Conservation (phyloP, 2,329 filamentous ascomycete genomes). For the Colletotrichum siamense region DNA sequence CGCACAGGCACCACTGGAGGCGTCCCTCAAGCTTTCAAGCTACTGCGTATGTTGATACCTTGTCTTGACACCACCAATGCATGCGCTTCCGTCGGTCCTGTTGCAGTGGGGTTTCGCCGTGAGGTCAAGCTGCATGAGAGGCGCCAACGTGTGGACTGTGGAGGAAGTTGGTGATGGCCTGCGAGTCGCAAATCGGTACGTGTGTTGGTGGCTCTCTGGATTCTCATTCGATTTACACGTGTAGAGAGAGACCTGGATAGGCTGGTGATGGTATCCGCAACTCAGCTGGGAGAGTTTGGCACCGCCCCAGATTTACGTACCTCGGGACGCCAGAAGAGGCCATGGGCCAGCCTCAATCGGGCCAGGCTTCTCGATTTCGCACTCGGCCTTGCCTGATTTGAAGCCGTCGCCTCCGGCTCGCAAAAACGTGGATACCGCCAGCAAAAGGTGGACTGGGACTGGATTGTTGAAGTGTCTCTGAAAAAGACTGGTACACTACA, state of each 20-base stretch:
- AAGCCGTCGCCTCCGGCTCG: not conserved
- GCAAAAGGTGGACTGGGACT: not conserved
- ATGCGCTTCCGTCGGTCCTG: not conserved
- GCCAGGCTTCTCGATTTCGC: not conserved
- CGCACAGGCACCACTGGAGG: not conserved
- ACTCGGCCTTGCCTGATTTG: not conserved
- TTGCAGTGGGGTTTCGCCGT: not conserved
- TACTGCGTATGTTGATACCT: not conserved
- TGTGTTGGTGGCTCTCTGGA: not conserved
- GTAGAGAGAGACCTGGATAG: not conserved
- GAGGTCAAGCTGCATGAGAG: not conserved
- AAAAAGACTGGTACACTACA: not conserved
- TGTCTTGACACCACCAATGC: not conserved
- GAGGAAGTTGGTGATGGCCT: not conserved
- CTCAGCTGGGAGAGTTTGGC: conserved; percentile 5
- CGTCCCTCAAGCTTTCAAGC: not conserved
- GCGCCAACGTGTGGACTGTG: not conserved
- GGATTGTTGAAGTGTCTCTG: not conserved
- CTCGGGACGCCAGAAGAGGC: not conserved
- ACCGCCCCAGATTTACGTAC: conserved; percentile 2
- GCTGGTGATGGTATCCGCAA: not conserved
- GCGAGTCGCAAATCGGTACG: not conserved
- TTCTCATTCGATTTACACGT: not conserved
- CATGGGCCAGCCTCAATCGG: not conserved
- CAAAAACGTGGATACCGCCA: not conserved